Conservation (phyloP, 331 rosid genomes). For the Saraca asoca region DNA sequence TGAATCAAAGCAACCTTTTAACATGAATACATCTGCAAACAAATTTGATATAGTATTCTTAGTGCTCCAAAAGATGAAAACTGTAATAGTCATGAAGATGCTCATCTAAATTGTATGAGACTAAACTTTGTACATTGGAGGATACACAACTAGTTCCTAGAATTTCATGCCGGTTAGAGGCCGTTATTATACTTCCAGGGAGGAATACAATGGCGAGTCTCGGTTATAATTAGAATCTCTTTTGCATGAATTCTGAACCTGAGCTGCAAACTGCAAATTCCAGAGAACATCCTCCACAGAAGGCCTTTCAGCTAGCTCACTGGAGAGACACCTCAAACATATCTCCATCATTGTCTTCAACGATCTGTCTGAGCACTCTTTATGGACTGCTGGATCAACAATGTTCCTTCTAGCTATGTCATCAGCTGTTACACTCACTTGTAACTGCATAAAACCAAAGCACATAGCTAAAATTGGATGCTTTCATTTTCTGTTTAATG, state of each 20-base stretch:
- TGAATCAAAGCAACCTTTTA: no score
- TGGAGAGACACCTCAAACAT: constrained; percentile 74
- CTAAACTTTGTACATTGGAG: constrained; percentile 35
- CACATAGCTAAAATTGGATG: constrained; percentile 1
- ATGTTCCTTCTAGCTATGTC: constrained; percentile 76
- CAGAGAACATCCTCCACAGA: constrained; percentile 89
- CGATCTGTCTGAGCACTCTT: constrained; percentile 78
- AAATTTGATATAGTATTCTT: no score
- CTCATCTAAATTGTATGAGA: neutral
- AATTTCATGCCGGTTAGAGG: constrained; percentile 4
- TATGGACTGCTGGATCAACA: constrained; percentile 73
- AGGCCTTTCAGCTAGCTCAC: constrained; percentile 62
- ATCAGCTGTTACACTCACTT: constrained; percentile 66
- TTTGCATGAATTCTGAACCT: constrained; percentile 71
- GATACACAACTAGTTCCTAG: constrained; percentile 26
- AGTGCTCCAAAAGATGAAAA: no score
- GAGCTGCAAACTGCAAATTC: constrained; percentile 94
- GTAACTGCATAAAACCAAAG: constrained; percentile 53
- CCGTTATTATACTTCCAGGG: constrained; percentile 28
- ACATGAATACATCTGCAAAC: no score
- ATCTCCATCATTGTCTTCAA: constrained; percentile 82
- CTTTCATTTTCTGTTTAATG: no score
- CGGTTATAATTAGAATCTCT: constrained; percentile 45
- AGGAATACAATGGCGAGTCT: constrained; percentile 45
- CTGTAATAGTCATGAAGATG: constrained; percentile 1